These are phyloP conservation scores for Pseudopyrenochaeta lycopersici DNA, from an alignment of 2,329 filamentous ascomycete genomes.

Conservation along the genomic window DNA sequence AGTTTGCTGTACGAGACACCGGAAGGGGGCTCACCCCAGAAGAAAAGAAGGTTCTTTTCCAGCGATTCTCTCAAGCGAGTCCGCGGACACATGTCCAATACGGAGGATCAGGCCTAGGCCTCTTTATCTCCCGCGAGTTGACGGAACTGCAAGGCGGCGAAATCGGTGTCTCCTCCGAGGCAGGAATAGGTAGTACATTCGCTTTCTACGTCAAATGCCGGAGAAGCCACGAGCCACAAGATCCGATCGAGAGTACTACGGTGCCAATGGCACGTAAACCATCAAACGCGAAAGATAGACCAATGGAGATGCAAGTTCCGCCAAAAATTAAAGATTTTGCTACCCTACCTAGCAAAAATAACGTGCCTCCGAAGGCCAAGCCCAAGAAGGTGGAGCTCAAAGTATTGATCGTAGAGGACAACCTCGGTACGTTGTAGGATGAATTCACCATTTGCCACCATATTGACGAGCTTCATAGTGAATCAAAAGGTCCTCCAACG, in stretches of 20 bases:
- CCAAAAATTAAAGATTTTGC: slow-evolving; percentile 50
- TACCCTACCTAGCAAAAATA: slow-evolving; percentile 15
- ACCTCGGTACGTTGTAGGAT: slow-evolving; percentile 48
- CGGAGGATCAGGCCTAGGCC: slow-evolving; percentile 78
- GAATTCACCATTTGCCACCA: no score
- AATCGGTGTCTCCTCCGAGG: slow-evolving; percentile 75
- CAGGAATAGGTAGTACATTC: slow-evolving; percentile 76
- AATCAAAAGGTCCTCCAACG: slow-evolving; percentile 61
- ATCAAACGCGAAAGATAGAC: slow-evolving; percentile 42
- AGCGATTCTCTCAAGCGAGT: slow-evolving; percentile 80
- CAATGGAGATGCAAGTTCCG: slow-evolving; percentile 15
- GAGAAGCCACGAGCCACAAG: slow-evolving; percentile 57
- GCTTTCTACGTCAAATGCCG: slow-evolving; percentile 78
- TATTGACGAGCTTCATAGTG: slow-evolving; percentile 42
- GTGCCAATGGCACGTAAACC: slow-evolving; percentile 35
- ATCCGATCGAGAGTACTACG: slow-evolving; percentile 37
- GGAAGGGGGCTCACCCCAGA: slow-evolving; percentile 75
- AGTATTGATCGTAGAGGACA: slow-evolving; percentile 55
- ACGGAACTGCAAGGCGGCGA: slow-evolving; percentile 83
- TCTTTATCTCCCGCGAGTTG: slow-evolving; percentile 82
- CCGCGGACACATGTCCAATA: slow-evolving; percentile 80
- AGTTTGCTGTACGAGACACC: slow-evolving; percentile 79
- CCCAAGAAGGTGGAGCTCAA: slow-evolving; percentile 32
- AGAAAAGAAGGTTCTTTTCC: slow-evolving; percentile 78
- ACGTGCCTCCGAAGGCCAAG: slow-evolving; percentile 11